Evolutionary conservation across 176 grass and related monocot genomes (phyloP).

Genomic region (Miscanthus lutarioriparius): DNA sequence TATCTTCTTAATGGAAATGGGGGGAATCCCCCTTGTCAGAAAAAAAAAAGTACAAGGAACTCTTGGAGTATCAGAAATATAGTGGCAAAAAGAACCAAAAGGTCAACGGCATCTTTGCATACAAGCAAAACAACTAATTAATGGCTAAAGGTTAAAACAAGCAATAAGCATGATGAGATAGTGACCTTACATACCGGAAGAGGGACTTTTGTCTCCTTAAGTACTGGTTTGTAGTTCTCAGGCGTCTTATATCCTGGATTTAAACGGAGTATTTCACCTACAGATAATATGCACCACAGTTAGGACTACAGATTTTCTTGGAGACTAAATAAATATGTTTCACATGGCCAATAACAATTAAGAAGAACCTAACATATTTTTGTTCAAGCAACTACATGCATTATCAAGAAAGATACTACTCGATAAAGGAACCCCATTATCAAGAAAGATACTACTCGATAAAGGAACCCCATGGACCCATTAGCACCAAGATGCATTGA

Average conservation of each 20-base stretch:
- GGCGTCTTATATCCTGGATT: slow-evolving; percentile 87
- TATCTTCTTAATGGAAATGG: too few species aligned
- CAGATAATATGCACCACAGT: slow-evolving; percentile 36
- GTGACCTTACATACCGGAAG: slow-evolving; percentile 57
- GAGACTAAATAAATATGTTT: not conserved
- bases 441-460: slow-evolving; percentile 12
- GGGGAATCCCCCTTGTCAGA: too few species aligned
- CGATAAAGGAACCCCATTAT: slow-evolving; percentile 21
- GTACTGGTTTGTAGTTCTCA: slow-evolving; percentile 76
- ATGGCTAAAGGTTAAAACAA: slow-evolving; percentile 13
- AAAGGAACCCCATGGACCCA: slow-evolving; percentile 17
- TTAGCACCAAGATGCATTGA: slow-evolving; percentile 24
- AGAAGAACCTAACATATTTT: not conserved
- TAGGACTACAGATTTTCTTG: slow-evolving; percentile 5
- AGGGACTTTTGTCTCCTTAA: slow-evolving; percentile 86
- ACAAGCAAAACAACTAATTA: slow-evolving; percentile 25
- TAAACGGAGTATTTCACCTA: slow-evolving; percentile 77
- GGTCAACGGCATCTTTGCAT: not conserved
- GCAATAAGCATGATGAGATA: slow-evolving; percentile 18
- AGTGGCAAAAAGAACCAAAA: slow-evolving; percentile 18
- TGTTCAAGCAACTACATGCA: not conserved
- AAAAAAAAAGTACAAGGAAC: not conserved
- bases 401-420: slow-evolving; percentile 18
- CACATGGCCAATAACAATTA: not conserved
- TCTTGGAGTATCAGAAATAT: not conserved